These are phyloP conservation scores for Linnemannia elongata DNA, from an alignment of 192 early-diverging fungal species.

Conservation along the genomic window DNA sequence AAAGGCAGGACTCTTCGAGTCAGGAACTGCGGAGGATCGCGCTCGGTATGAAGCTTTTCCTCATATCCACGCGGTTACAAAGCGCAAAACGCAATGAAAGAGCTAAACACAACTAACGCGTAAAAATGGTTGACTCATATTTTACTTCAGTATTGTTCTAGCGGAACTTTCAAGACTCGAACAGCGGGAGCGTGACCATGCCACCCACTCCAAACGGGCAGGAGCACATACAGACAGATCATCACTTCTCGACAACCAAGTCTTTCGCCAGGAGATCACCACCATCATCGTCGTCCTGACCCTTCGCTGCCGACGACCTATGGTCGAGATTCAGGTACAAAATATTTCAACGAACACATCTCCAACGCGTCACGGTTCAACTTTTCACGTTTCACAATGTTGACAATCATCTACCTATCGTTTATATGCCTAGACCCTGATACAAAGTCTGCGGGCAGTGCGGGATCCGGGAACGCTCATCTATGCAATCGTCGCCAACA, in stretches of 20 bases:
- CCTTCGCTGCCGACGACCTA: slow-evolving; percentile 25
- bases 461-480: slow-evolving; percentile 34
- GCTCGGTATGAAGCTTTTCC: slow-evolving; percentile 22
- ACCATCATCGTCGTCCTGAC: slow-evolving; percentile 20
- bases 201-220: neutral
- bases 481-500: slow-evolving; percentile 32
- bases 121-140: neutral
- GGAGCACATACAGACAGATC: neutral
- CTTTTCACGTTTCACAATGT: too few relatives aligned
- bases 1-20: slow-evolving; percentile 21
- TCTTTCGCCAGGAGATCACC: slow-evolving; percentile 32
- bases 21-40: slow-evolving; percentile 36
- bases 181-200: neutral
- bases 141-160: slow-evolving; percentile 24
- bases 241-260: slow-evolving; percentile 21
- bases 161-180: slow-evolving; percentile 20
- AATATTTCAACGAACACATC: neutral
- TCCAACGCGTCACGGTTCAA: neutral
- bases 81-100: neutral
- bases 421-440: slow-evolving; percentile 11
- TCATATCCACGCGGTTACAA: neutral
- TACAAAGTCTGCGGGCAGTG: slow-evolving; percentile 18
- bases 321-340: slow-evolving; percentile 35
- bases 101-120: neutral
- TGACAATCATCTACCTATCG: neutral